These are phyloP conservation scores for Penicillium cosmopolitanum DNA, from an alignment of 495 filamentous ascomycete genomes.

Conservation along the genomic window DNA sequence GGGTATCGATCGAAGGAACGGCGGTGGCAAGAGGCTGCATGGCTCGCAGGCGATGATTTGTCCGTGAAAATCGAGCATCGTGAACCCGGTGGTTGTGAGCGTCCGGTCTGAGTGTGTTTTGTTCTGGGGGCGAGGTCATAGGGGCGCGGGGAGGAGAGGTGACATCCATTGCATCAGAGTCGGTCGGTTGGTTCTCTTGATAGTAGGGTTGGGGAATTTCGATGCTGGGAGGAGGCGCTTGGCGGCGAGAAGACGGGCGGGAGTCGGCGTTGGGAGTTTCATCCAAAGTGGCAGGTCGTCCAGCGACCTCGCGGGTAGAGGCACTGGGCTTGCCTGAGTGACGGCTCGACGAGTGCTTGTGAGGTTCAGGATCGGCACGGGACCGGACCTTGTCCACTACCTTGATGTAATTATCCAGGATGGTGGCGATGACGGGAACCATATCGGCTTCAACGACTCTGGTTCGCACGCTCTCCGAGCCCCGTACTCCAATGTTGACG, in stretches of 20 bases:
- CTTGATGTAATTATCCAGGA: slow-evolving; percentile 97
- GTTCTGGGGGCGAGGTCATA: slow-evolving; percentile 74
- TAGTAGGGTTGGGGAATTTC: slow-evolving; percentile 68
- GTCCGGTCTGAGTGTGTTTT: slow-evolving; percentile 65
- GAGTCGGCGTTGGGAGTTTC: slow-evolving; percentile 48
- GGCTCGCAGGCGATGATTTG: slow-evolving; percentile 52
- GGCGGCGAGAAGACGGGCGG: slow-evolving; percentile 60
- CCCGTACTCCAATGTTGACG: slow-evolving; percentile 96
- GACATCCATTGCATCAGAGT: slow-evolving; percentile 58
- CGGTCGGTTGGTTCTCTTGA: slow-evolving; percentile 51
- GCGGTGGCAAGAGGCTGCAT: slow-evolving; percentile 71
- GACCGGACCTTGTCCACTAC: slow-evolving; percentile 89
- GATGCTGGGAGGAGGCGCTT: slow-evolving; percentile 72
- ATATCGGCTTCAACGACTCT: slow-evolving; percentile 98
- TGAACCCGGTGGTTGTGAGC: slow-evolving; percentile 54
- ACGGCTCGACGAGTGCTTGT: slow-evolving; percentile 52
- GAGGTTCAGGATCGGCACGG: slow-evolving; percentile 72
- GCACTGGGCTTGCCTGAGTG: slow-evolving; percentile 41
- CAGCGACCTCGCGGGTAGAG: slow-evolving; percentile 29
- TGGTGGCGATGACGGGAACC: slow-evolving; percentile 98
- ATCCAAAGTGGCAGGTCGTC: slow-evolving; percentile 37
- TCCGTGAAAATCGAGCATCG: slow-evolving; percentile 56
- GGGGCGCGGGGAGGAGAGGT: slow-evolving; percentile 70
- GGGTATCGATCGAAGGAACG: slow-evolving; percentile 71
- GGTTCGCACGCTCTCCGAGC: slow-evolving; percentile 90